Evolutionary conservation across 163 green algal genomes (phyloP).

Genomic region (Scenedesmus sp.): DNA sequence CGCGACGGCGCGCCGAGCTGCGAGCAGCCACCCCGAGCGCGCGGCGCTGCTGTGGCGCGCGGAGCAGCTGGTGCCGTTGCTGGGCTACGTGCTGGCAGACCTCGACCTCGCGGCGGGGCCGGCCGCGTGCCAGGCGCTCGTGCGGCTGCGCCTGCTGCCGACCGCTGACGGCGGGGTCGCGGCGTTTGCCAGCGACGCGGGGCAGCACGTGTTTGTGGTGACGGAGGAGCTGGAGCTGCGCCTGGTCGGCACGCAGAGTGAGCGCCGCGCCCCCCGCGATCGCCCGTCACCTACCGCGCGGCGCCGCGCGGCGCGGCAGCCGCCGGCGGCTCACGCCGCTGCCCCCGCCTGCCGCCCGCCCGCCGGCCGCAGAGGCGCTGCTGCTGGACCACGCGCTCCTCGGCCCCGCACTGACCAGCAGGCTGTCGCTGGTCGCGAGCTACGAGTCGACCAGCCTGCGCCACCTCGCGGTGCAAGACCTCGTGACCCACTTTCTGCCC

Average conservation of each 20-base stretch:
- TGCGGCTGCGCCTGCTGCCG: slow-evolving; percentile 66
- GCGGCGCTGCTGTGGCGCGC: neutral
- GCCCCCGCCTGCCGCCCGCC: neutral
- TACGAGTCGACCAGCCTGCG: slow-evolving; percentile 47
- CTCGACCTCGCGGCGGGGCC: slow-evolving; percentile 51
- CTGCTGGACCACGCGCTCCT: slow-evolving; percentile 32
- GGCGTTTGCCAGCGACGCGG: too few species aligned
- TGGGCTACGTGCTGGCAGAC: slow-evolving; percentile 70
- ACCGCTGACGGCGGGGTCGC: slow-evolving; percentile 53
- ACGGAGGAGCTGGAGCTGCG: slow-evolving; percentile 46
- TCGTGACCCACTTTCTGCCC: slow-evolving; percentile 50
- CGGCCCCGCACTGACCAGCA: slow-evolving; percentile 31
- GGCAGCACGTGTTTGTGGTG: slow-evolving; percentile 41
- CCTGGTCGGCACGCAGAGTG: slow-evolving; percentile 38
- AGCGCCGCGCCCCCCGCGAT: slow-evolving; percentile 11
- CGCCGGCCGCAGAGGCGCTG: slow-evolving; percentile 3
- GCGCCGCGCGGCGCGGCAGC: too few species aligned
- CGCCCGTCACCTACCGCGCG: too few species aligned
- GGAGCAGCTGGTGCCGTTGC: slow-evolving; percentile 49
- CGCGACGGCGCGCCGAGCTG: slow-evolving; percentile 41
- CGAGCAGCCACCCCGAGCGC: slow-evolving; percentile 3
- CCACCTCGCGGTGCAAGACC: slow-evolving; percentile 19
- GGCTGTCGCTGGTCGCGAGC: slow-evolving; percentile 48
- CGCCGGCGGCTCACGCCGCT: neutral
- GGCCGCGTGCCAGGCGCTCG: slow-evolving; percentile 47